These are phyloP conservation scores for Knoxdaviesia capensis DNA, from an alignment of 2,329 filamentous ascomycete species.

Conservation along the genomic window DNA sequence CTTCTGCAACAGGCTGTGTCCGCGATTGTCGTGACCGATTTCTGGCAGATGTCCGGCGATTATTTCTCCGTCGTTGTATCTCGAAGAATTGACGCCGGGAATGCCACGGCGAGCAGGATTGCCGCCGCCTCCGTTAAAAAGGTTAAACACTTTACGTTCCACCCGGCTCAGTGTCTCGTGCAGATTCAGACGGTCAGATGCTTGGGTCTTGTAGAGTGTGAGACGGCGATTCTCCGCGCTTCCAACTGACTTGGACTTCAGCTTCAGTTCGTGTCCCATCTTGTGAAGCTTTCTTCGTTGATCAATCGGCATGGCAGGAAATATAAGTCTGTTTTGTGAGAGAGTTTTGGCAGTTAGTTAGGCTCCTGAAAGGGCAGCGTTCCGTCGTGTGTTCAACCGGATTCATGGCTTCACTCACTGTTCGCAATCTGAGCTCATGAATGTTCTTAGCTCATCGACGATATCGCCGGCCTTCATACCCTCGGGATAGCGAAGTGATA, in stretches of 20 bases:
- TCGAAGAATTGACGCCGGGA: not conserved
- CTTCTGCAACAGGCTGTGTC: slow-evolving; percentile 75
- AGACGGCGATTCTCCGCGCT: slow-evolving; percentile 54
- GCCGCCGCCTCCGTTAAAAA: not conserved
- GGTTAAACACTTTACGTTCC: no score
- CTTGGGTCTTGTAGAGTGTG: slow-evolving; percentile 31
- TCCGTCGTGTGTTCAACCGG: no score
- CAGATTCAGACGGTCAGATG: not conserved
- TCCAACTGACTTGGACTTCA: slow-evolving; percentile 73
- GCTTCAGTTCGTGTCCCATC: slow-evolving; percentile 49
- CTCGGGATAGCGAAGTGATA: slow-evolving; percentile 27
- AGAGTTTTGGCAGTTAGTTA: not conserved
- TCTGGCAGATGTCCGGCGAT: slow-evolving; percentile 75
- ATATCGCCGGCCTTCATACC: slow-evolving; percentile 29
- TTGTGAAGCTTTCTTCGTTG: slow-evolving; percentile 65
- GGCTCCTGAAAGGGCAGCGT: not conserved
- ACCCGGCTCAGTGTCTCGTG: not conserved
- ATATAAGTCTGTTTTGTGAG: slow-evolving; percentile 31
- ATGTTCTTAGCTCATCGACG: slow-evolving; percentile 49
- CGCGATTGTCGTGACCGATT: slow-evolving; percentile 63
- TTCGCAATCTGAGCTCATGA: slow-evolving; percentile 42
- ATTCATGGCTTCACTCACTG: slow-evolving; percentile 26
- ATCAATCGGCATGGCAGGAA: slow-evolving; percentile 70
- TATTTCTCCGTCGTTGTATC: slow-evolving; percentile 52
- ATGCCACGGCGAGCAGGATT: slow-evolving; percentile 17